Conservation (phyloP, 176 grass and related monocot species). For the Dactylis glomerata region DNA sequence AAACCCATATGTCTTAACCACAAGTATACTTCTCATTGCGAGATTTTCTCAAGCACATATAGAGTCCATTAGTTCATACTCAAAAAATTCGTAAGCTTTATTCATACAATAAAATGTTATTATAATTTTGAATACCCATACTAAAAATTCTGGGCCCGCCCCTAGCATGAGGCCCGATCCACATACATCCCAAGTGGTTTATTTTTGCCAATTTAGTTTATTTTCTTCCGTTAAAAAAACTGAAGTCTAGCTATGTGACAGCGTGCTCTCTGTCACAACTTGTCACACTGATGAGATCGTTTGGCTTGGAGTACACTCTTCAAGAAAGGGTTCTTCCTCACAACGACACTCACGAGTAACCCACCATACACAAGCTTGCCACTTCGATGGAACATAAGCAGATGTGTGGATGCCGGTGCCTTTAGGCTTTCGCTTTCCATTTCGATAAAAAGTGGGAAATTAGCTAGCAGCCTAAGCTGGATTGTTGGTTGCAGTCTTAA, state of each 20-base stretch:
- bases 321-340: neutral
- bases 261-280: neutral
- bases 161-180: neutral
- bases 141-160: too few relatives aligned
- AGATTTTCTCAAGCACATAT: too few relatives aligned
- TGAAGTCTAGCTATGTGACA: neutral
- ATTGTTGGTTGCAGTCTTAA: slow-evolving; percentile 5
- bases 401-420: neutral
- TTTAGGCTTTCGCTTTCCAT: slow-evolving; percentile 2
- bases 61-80: too few relatives aligned
- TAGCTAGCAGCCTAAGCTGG: neutral
- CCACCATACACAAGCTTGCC: neutral
- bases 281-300: neutral
- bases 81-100: too few relatives aligned
- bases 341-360: neutral
- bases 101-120: too few relatives aligned
- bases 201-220: neutral
- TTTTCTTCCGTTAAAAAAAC: neutral
- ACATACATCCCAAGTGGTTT: neutral
- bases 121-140: too few relatives aligned
- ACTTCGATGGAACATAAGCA: neutral
- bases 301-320: neutral
- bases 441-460: neutral
- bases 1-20: too few relatives aligned
- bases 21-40: too few relatives aligned